Evolutionary conservation across 495 filamentous ascomycete genomes (phyloP).

Genomic region (Penicillium canescens): DNA sequence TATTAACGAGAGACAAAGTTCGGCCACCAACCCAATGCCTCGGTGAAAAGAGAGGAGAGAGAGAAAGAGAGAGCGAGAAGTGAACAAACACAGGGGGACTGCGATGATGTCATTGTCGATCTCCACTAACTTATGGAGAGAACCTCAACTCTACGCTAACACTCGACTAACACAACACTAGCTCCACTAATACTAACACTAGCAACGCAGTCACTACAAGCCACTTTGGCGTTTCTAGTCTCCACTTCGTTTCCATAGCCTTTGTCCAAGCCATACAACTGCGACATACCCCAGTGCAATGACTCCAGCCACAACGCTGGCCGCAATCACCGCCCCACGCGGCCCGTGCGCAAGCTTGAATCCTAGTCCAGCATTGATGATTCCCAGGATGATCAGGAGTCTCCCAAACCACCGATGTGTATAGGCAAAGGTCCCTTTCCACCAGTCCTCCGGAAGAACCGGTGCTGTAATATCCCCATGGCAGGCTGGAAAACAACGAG

Average conservation of each 20-base stretch:
- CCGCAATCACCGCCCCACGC: conserved; percentile 52
- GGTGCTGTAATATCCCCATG: conserved; percentile 65
- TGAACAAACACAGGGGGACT: too few species aligned
- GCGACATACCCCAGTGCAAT: conserved; percentile 48
- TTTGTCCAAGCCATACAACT: conserved; percentile 6
- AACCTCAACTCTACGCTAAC: too few species aligned
- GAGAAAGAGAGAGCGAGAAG: too few species aligned
- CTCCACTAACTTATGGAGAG: too few species aligned
- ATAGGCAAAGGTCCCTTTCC: conserved; percentile 55
- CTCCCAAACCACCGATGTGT: conserved; percentile 73
- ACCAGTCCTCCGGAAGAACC: conserved; percentile 40
- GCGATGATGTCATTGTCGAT: too few species aligned
- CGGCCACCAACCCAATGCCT: too few species aligned
- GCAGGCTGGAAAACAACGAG: conserved; percentile 64
- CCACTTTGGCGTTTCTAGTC: too few species aligned
- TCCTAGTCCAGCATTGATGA: conserved; percentile 73
- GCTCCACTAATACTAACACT: too few species aligned
- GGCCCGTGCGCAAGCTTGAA: conserved; percentile 47
- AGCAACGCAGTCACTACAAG: too few species aligned
- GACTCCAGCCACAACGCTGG: conserved; percentile 58
- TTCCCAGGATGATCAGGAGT: conserved; percentile 57
- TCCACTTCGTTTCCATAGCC: neutral
- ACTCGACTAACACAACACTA: too few species aligned
- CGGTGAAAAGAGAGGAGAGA: too few species aligned
- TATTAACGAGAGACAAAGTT: too few species aligned